Base-by-base conservation (phyloP, 2,329 filamentous ascomycete species). In the Hysterium pulicare region DNA sequence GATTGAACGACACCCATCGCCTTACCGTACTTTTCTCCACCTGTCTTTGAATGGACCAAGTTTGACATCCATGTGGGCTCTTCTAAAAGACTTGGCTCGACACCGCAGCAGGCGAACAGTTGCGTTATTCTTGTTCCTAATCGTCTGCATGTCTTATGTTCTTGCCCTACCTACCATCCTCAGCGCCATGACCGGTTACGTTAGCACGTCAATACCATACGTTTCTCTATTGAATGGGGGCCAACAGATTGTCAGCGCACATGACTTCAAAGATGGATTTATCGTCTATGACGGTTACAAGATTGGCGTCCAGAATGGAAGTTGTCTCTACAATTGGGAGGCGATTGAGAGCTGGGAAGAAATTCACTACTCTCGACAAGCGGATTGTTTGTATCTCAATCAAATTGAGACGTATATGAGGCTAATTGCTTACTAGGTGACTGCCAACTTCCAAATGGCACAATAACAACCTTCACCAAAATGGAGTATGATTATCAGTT, bases 121-220 rank as follows among this genome's bases (percentile, higher is more conserved):
- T 17, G 46, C 48, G 20, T 55, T 59, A 3, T 62, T 67, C n/a
- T 44, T 61, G 11, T 69, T 63, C 51, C 55, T 65, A 20, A 48
- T 65, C 1, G 16, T 66, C 13, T 54, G 61, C 3, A 59, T 49
- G 2, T 30, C 48, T 3, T 67, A 62, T 28, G 53, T 67, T 11
- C 38, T 67, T 1, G 44, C 43, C 11, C 53, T 67, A 16, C 64
- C 62, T 1, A 60, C 62, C 16, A 49, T 64, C 4, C 36, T 66
- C 1, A 60, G 55, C 3, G 66, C 66, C 10, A 67, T 68, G 60
- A 65, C 61, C 1, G 66, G 66, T 8, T 69, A 68, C 39, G 58
- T 63, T n/a, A 55, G 48, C 33, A 55, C 50, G 2, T 47, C 48
- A 2, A 54, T 54, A 4, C 49, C 57, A 0, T 65, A 58, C 54